Evolutionary conservation across 257 asterid species (phyloP).

Genomic region (Solanum rostratum): DNA sequence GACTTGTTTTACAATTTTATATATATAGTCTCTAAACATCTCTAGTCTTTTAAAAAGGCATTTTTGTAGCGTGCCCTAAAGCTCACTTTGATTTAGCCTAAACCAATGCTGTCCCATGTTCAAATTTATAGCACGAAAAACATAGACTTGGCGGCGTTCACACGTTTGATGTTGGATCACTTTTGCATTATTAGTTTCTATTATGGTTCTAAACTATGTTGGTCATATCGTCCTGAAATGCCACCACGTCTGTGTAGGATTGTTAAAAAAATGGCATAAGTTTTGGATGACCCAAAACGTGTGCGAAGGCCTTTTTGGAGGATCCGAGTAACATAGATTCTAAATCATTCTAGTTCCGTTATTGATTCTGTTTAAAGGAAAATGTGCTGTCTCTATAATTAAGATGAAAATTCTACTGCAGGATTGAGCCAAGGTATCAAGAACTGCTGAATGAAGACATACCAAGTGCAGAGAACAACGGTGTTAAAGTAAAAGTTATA

Average conservation of each 20-base stretch:
- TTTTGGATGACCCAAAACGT: neutral
- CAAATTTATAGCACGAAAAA: neutral
- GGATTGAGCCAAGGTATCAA: conserved; percentile 89
- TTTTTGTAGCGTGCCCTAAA: neutral
- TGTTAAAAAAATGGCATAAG: neutral
- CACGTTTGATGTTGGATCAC: neutral
- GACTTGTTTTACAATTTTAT: neutral
- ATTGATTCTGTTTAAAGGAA: neutral
- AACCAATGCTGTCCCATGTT: neutral
- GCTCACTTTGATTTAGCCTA: neutral
- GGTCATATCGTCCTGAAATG: neutral
- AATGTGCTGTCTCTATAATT: neutral
- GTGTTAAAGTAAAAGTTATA: conserved; percentile 65
- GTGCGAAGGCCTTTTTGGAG: neutral
- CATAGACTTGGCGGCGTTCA: neutral
- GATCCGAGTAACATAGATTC: neutral
- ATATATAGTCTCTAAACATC: neutral
- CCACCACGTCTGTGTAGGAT: neutral
- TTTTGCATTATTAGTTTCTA: neutral
- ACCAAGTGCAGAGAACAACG: conserved; percentile 52
- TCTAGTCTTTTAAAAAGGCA: neutral
- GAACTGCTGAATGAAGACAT: conserved; percentile 55
- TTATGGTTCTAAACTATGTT: neutral
- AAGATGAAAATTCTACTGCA: conserved; percentile 8
- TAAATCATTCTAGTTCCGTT: neutral